phyloP scores from a whole-genome alignment of 805 yeast species.

The Teunomyces atbi region DNA sequence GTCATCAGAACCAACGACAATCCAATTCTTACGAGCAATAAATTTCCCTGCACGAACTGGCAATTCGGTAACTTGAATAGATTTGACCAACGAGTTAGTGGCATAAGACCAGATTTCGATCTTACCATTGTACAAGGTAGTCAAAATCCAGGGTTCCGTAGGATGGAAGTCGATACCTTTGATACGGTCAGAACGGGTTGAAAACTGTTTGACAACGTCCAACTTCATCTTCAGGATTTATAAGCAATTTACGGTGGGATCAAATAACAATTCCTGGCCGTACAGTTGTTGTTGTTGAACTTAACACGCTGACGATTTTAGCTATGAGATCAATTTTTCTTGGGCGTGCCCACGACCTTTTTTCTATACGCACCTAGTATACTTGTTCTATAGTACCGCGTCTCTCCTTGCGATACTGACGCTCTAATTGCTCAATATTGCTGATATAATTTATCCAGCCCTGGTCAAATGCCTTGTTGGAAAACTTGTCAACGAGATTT shows the following conservation, averaged over 20 bases:
- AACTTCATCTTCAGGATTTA: conserved; percentile 29
- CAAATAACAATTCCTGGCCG: conserved; percentile 4
- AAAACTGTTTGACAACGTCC: conserved; percentile 69
- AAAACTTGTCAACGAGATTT: conserved; percentile 53
- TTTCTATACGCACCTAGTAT: conserved; percentile 13
- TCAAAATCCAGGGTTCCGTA: conserved; percentile 92
- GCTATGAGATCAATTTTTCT: conserved; percentile 3
- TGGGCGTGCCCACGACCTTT: conserved; percentile 9
- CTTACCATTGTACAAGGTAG: conserved; percentile 86
- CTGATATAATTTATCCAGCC: conserved; percentile 46
- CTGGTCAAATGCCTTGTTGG: conserved; percentile 54
- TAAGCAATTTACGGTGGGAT: conserved; percentile 3
- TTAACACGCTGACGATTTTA: conserved; percentile 15
- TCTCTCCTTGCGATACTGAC: conserved; percentile 22
- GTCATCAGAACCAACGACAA: conserved; percentile 94
- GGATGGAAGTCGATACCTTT: conserved; percentile 99
- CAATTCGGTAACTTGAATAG: conserved; percentile 91
- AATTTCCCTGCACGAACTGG: conserved; percentile 96
- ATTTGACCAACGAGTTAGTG: conserved; percentile 76
- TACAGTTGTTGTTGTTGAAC: conserved; percentile 7
- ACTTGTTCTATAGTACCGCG: conserved; percentile 27
- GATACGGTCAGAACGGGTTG: conserved; percentile 92
- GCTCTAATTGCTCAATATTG: conserved; percentile 22
- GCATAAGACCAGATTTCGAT: conserved; percentile 95
- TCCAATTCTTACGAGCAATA: conserved; percentile 95